Evolutionary conservation across 768 basidiomycete genomes (phyloP).

Genomic region (Kockovaella imperatae): DNA sequence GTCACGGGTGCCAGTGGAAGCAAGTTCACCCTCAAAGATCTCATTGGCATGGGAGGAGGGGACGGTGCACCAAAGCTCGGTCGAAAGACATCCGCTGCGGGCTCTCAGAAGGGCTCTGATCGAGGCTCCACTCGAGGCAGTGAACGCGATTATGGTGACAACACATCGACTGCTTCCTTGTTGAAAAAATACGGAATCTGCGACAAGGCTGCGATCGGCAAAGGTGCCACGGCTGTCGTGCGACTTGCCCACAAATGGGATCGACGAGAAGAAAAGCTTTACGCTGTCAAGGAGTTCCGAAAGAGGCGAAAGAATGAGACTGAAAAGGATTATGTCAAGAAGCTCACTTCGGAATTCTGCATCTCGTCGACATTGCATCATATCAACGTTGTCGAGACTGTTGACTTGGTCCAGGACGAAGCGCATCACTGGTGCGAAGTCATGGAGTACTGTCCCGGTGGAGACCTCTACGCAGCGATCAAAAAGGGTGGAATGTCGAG

Average conservation of each 20-base stretch:
- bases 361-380: conserved; percentile 94
- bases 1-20: conserved; percentile 49
- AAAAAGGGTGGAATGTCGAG: conserved; percentile 91
- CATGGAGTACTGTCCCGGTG: conserved; percentile 98
- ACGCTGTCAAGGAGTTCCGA: conserved; percentile 98
- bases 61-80: conserved; percentile 67
- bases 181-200: conserved; percentile 94
- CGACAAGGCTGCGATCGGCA: conserved; percentile 92
- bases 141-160: conserved; percentile 51
- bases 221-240: conserved; percentile 96
- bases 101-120: conserved; percentile 40
- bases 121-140: conserved; percentile 51
- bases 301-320: conserved; percentile 96
- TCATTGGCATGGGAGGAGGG: conserved; percentile 50
- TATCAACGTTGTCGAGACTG: conserved; percentile 92
- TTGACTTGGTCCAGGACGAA: conserved; percentile 98
- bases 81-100: conserved; percentile 59
- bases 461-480: conserved; percentile 96
- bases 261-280: conserved; percentile 87
- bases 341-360: conserved; percentile 97
- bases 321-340: conserved; percentile 99
- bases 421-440: conserved; percentile 96
- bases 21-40: conserved; percentile 77
- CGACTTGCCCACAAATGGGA: conserved; percentile 98
- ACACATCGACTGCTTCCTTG: conserved; percentile 51